Evolutionary conservation across 306 rosid genomes (phyloP).

Genomic region (Albizia julibrissin): DNA sequence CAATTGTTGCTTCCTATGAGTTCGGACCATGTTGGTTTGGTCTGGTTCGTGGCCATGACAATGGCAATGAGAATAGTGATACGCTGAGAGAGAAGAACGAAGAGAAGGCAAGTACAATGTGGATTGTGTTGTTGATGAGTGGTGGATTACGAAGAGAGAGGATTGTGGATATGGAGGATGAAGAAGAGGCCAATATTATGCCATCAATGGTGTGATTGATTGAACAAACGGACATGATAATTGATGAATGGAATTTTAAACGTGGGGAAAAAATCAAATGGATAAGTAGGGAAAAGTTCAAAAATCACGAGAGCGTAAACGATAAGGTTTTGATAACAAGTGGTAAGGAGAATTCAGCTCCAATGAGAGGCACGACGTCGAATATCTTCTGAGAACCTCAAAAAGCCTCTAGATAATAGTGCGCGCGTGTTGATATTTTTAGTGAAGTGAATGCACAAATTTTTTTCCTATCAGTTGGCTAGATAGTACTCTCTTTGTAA

Average conservation of each 20-base stretch:
- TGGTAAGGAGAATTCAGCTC: neutral
- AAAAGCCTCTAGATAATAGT: too few species aligned
- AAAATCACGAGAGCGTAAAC: neutral
- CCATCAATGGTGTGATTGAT: neutral
- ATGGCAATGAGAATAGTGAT: neutral
- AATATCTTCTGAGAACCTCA: neutral
- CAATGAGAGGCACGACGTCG: neutral
- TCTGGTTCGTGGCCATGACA: neutral
- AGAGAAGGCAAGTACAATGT: neutral
- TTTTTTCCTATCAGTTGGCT: too few species aligned
- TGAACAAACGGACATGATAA: neutral
- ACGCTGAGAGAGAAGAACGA: neutral
- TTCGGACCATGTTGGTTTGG: slow-evolving; percentile 43
- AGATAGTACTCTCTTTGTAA: too few species aligned
- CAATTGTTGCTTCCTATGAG: slow-evolving; percentile 59
- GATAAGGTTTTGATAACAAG: neutral
- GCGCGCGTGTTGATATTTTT: too few species aligned
- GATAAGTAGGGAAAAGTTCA: neutral
- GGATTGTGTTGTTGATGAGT: neutral
- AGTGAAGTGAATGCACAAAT: neutral
- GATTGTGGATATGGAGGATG: neutral
- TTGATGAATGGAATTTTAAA: neutral
- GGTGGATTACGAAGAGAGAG: neutral
- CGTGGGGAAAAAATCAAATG: neutral
- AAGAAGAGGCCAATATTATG: neutral